phyloP scores from a whole-genome alignment of 1,284 basidiomycete genomes.

The Mycosarcoma mackinlayi region DNA sequence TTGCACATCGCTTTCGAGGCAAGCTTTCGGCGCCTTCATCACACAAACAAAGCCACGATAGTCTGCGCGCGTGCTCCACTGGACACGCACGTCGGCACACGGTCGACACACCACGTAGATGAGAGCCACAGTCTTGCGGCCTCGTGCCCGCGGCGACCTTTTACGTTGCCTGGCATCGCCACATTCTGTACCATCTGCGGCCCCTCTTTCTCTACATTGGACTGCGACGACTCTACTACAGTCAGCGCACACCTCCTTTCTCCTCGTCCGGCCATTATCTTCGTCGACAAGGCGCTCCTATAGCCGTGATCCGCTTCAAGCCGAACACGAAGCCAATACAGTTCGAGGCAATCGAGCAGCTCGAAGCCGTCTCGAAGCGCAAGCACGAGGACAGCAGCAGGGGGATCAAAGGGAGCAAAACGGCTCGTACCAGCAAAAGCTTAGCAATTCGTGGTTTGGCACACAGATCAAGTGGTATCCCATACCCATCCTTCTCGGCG shows the following conservation, averaged over 20 bases:
- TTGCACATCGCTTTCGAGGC: too few species aligned
- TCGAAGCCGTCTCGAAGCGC: conserved; percentile 28
- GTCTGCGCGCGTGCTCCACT: too few species aligned
- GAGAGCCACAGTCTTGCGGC: conserved; percentile 25
- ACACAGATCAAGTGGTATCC: conserved; percentile 97
- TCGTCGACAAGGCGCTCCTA: conserved; percentile 29
- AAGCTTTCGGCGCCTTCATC: too few species aligned
- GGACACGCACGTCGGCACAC: too few species aligned
- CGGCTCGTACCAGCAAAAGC: conserved; percentile 30
- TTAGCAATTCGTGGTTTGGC: conserved; percentile 80
- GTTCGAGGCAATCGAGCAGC: conserved; percentile 60
- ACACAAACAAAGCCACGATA: too few species aligned
- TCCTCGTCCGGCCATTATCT: not conserved
- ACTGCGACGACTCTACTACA: conserved; percentile 1
- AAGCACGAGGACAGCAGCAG: conserved; percentile 17
- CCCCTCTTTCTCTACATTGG: not conserved
- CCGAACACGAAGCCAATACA: conserved; percentile 59
- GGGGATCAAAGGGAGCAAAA: conserved; percentile 9
- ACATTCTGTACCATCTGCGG: not conserved
- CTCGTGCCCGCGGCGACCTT: conserved; percentile 18
- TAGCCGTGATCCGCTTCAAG: conserved; percentile 55
- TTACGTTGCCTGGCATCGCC: conserved; percentile 7
- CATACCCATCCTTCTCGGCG: conserved; percentile 82
- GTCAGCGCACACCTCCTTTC: not conserved
- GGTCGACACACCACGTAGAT: conserved; percentile 3